Percentiles rank a stretch among this genome's conserved stretches.
These are phyloP conservation scores for Suillus spraguei DNA, from an alignment of 768 basidiomycete genomes.

Conservation along the genomic window DNA sequence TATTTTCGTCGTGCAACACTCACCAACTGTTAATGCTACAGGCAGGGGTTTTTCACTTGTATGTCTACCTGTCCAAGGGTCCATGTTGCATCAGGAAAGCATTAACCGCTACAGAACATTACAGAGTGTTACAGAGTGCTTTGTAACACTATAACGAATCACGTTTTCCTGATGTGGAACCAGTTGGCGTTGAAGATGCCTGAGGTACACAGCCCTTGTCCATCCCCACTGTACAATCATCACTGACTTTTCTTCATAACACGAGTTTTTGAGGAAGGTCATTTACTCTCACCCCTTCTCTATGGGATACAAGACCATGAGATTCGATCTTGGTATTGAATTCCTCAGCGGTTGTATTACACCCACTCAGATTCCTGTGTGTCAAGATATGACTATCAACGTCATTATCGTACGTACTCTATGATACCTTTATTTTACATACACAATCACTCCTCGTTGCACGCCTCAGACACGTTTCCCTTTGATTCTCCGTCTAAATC, in stretches of 20 bases:
- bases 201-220: neutral
- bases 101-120: no score
- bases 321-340: neutral
- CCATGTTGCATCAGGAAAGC: no score
- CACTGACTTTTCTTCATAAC: neutral
- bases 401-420: no score
- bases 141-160: no score
- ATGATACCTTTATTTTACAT: no score
- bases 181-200: neutral
- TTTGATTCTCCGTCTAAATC: no score
- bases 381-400: no score
- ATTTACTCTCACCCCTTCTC: neutral
- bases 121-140: no score
- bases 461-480: no score
- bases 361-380: constrained; percentile 4
- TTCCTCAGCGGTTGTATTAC: constrained; percentile 1
- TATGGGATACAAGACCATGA: neutral
- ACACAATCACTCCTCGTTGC: no score
- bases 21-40: neutral
- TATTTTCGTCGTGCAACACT: neutral
- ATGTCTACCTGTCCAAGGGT: neutral
- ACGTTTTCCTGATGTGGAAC: no score
- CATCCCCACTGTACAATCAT: neutral
- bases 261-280: no score
- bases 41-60: neutral